Evolutionary conservation across 2,329 filamentous ascomycete species (phyloP), one percentile per base, ranked within the genome.

Genomic region (Exutisphaerella laricina): DNA sequence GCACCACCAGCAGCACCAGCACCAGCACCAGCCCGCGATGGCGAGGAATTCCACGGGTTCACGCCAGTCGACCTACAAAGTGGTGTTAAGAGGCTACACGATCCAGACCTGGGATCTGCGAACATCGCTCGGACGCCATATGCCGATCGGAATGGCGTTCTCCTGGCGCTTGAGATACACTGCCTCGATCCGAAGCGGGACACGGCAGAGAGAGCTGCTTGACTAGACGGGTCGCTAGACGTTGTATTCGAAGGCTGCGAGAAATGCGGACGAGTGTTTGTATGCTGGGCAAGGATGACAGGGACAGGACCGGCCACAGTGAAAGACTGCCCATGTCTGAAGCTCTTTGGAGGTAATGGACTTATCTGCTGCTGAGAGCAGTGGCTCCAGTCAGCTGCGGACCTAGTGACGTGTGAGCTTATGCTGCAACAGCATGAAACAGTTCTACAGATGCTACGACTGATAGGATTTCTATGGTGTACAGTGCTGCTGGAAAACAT

Each of bases 91-190:
- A 46, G 41, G 32, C 35, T 56, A 9, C 30, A 47, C 30, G 54
- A 60, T 42, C 49, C 50, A 14, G 51, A 56, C 17, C 42, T 57
- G 4, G 58, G 58, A 16, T 49, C 46, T 36, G 56, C 56, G 7
- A 49, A 49, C 18, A 52, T 58, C 3, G 57, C 58, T 2, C 65
- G 13, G 57, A 62, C 52, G 12, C 48, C 50, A 9, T 53, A 51
- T 16, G 42, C 46, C 2, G 25, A 45, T 20, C 45, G 68, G 64
- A 40, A 47, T 14, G 48, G 52, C 17, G 42, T 55, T 5, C 30
- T 53, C 14, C 17, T 55, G 4, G 45, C 52, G 25, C 36, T 55
- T 29, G 52, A 55, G 38, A 40, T 55, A 14, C 49, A 55, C 16
- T 50, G 44, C 33, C 34, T 52, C 14, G 46, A 54, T 26, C 48